Evolutionary conservation across 2,329 filamentous ascomycete species (phyloP).

Genomic region (Leptodontidium sp.): DNA sequence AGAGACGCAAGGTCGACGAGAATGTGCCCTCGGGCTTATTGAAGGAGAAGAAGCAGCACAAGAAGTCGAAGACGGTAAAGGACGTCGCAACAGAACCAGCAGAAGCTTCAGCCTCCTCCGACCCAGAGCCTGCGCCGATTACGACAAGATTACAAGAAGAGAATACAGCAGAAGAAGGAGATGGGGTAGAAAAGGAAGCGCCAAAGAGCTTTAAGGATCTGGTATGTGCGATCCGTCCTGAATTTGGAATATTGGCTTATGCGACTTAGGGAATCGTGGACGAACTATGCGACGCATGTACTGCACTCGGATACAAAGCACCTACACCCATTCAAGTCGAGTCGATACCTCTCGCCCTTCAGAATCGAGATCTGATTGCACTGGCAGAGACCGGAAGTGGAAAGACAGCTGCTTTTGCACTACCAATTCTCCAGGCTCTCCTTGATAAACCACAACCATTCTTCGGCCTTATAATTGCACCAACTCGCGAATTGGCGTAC

Average conservation of each 20-base stretch:
- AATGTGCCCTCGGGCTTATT: slow-evolving; percentile 33
- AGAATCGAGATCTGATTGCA: slow-evolving; percentile 88
- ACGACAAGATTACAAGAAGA: slow-evolving; percentile 37
- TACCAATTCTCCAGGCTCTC: slow-evolving; percentile 90
- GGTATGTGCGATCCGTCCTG: slow-evolving; percentile 37
- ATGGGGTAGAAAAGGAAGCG: slow-evolving; percentile 33
- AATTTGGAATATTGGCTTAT: slow-evolving; percentile 21
- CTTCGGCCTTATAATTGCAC: slow-evolving; percentile 90
- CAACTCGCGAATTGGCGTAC: slow-evolving; percentile 90
- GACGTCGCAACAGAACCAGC: slow-evolving; percentile 25
- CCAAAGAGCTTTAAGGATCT: slow-evolving; percentile 59
- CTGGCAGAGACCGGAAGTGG: slow-evolving; percentile 94
- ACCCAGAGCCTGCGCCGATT: slow-evolving; percentile 33
- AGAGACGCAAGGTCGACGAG: slow-evolving; percentile 45
- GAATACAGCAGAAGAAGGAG: slow-evolving; percentile 33
- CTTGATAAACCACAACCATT: slow-evolving; percentile 87
- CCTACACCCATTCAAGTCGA: slow-evolving; percentile 91
- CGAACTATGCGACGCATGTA: slow-evolving; percentile 87
- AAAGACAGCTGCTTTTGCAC: slow-evolving; percentile 93
- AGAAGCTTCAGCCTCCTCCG: slow-evolving; percentile 29
- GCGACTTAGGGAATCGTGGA: slow-evolving; percentile 76
- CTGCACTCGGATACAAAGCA: slow-evolving; percentile 79
- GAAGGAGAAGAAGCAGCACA: slow-evolving; percentile 34
- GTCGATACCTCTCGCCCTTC: slow-evolving; percentile 81
- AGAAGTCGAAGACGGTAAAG: slow-evolving; percentile 14